Evolutionary conservation across 768 basidiomycete species (phyloP), one percentile per base, ranked within the genome.

Genomic region (Panaeolus papilionaceus): DNA sequence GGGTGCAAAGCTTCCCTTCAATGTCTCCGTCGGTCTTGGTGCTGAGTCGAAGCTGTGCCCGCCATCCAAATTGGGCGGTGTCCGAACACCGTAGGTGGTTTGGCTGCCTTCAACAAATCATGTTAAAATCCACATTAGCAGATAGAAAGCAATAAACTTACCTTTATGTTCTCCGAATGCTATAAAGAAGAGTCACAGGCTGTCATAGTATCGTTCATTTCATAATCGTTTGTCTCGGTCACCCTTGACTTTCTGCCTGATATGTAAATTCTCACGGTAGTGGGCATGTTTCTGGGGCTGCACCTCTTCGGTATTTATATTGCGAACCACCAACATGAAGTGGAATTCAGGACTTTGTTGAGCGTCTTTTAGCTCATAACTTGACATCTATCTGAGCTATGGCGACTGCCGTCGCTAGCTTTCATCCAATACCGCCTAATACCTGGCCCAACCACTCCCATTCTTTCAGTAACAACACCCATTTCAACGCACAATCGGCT

Each of bases 391-490:
- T 58, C 20, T 58, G 14, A 58, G 54, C 54, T 16, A 58, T 58
- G 54, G 54, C 54, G 54, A 16, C 54, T 4, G 33, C 28, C 28
- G 54, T 58, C 2, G 54, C 54, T 58, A 58, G 28, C 54, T 58
- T 58, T 37, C 54, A 58, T 33, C 16, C 54, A 58, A 58, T 37
- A 58, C 26, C 54, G 4, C 26, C 26, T 16, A 12, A 26, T 6
- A 16, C 14, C n/a, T 58, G 54, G 54, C 54, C 54, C 26, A 28
- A 33, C 12, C 54, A 12, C 9, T n/a, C 54, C 33, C 54, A 58
- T 58, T 58, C 54, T 58, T 58, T 58, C 54, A 58, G 11, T 49
- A 49, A 20, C 54, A 58, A 28, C 33, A 28, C 45, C 45, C 45
- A 58, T 37, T 58, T 58, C 26, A 58, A 33, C 54, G 12, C 33